phyloP scores from a whole-genome alignment of 192 early-diverging fungal species.

The Chytriomyces hyalinus region DNA sequence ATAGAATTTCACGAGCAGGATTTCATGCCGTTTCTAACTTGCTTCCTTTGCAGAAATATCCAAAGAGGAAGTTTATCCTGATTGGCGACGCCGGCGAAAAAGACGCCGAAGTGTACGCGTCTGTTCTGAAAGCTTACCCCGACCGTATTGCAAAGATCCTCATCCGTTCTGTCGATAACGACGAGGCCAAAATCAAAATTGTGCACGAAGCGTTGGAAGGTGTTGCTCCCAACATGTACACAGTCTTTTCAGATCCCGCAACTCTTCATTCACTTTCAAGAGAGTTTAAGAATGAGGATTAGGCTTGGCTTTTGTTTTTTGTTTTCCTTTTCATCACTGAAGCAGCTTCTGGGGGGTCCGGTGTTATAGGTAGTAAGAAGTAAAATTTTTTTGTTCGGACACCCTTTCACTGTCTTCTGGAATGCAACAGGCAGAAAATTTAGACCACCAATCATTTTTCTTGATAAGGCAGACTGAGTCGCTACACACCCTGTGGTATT shows the following conservation, averaged over 20 bases:
- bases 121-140: slow-evolving; percentile 66
- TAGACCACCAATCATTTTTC: no score
- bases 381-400: no score
- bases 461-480: no score
- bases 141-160: slow-evolving; percentile 79
- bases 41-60: slow-evolving; percentile 67
- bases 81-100: slow-evolving; percentile 91
- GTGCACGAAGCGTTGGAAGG: slow-evolving; percentile 16
- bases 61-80: slow-evolving; percentile 81
- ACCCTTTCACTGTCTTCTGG: no score
- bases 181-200: slow-evolving; percentile 15
- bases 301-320: no score
- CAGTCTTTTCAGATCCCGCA: slow-evolving; percentile 11
- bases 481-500: no score
- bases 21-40: neutral
- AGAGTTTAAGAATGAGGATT: neutral
- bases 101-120: slow-evolving; percentile 83
- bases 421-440: no score
- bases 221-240: neutral
- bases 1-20: no score
- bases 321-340: no score
- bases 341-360: no score
- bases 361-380: no score
- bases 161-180: slow-evolving; percentile 69
- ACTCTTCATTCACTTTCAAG: neutral